phyloP scores from a whole-genome alignment of 2,329 filamentous ascomycete genomes.

The Neocucurbitaria cava region DNA sequence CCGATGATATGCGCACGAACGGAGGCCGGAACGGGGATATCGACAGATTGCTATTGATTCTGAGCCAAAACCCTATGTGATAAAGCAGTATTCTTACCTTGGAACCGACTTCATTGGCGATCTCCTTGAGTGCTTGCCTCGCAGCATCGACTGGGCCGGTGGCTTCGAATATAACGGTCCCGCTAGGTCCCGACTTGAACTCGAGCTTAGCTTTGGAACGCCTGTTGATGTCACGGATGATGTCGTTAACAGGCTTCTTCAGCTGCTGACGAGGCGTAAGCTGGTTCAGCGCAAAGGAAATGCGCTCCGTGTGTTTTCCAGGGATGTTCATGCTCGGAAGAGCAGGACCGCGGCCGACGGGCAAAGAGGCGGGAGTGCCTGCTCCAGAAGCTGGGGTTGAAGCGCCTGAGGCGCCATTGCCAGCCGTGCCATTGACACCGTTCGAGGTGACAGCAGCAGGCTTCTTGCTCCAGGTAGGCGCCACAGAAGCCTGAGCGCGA shows the following conservation, averaged over 20 bases:
- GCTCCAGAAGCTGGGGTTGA: constrained; percentile 69
- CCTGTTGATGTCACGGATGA: constrained; percentile 90
- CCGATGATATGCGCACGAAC: constrained; percentile 91
- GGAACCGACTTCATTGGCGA: constrained; percentile 84
- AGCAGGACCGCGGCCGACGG: constrained; percentile 42
- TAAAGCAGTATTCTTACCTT: constrained; percentile 64
- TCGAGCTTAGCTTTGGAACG: constrained; percentile 86
- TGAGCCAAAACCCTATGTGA: constrained; percentile 9
- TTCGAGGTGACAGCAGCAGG: constrained; percentile 57
- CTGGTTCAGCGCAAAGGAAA: constrained; percentile 76
- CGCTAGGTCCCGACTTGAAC: constrained; percentile 75
- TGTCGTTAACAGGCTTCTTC: constrained; percentile 83
- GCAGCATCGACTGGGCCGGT: constrained; percentile 84
- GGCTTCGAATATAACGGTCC: constrained; percentile 81
- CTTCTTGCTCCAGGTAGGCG: constrained; percentile 81
- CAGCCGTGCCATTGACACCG: constrained; percentile 58
- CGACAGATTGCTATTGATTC: constrained; percentile 65
- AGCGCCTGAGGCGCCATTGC: constrained; percentile 61
- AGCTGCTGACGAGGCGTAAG: constrained; percentile 78
- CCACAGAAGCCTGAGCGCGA: constrained; percentile 63
- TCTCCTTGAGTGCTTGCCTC: constrained; percentile 85
- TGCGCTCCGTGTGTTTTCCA: constrained; percentile 79
- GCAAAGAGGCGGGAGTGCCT: constrained; percentile 50
- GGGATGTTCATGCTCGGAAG: constrained; percentile 75
- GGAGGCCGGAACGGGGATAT: constrained; percentile 81